A percentile compares a stretch with the other conserved stretches of the same genome.
Evolutionary conservation across 805 yeast species (phyloP).

Genomic region (Ogataea naganishii): DNA sequence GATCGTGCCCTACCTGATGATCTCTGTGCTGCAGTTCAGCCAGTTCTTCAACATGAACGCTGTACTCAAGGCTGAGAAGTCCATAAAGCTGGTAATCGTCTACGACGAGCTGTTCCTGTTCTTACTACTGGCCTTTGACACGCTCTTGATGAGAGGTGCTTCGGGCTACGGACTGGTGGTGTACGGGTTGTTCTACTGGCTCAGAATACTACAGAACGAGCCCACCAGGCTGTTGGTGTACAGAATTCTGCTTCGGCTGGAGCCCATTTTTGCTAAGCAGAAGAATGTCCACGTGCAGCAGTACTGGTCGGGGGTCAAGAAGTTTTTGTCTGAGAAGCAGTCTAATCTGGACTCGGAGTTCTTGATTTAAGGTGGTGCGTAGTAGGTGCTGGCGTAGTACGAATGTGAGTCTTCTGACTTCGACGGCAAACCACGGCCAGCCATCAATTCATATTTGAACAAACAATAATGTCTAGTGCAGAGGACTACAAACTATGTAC

Average conservation of each 20-base stretch:
- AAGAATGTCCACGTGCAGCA: constrained; percentile 36
- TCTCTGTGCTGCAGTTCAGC: constrained; percentile 52
- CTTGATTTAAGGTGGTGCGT: too few relatives aligned
- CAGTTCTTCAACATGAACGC: constrained; percentile 29
- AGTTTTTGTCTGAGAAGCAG: constrained; percentile 33
- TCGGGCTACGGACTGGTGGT: constrained; percentile 60
- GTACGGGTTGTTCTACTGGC: constrained; percentile 58
- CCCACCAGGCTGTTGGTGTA: constrained; percentile 36
- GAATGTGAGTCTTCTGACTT: too few relatives aligned
- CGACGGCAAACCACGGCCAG: too few relatives aligned
- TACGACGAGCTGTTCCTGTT: constrained; percentile 52
- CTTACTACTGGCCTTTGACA: constrained; percentile 45
- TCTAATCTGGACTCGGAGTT: constrained; percentile 21
- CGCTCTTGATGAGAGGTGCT: constrained; percentile 53
- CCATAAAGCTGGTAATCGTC: constrained; percentile 41
- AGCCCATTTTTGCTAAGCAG: constrained; percentile 29
- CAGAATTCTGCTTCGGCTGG: constrained; percentile 33
- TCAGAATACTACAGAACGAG: constrained; percentile 51
- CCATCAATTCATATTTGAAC: too few relatives aligned
- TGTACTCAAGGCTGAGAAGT: constrained; percentile 27
- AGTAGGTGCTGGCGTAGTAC: too few relatives aligned
- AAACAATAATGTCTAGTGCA: constrained; percentile 1
- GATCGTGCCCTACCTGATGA: constrained; percentile 47
- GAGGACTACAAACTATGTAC: constrained; percentile 1
- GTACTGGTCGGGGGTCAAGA: constrained; percentile 30